These are phyloP conservation scores for Mortierella sp. DNA, from an alignment of 371 early-diverging fungal species.

Conservation along the genomic window DNA sequence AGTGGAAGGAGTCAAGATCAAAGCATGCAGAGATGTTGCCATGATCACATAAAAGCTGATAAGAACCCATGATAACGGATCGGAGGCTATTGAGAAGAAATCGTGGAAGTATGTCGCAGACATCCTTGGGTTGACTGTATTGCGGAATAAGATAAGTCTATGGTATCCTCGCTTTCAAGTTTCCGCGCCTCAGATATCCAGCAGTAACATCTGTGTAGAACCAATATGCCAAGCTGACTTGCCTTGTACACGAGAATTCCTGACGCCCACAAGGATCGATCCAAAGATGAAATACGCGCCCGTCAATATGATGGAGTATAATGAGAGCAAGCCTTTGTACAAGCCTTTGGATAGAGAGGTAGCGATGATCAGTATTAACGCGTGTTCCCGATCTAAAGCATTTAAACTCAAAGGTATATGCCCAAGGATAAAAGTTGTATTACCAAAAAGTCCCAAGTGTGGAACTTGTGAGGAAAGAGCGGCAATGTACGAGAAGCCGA, in stretches of 20 bases:
- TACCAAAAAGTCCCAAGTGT: slow-evolving; percentile 33
- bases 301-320: slow-evolving; percentile 25
- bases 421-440: background rate
- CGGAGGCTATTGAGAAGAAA: slow-evolving; percentile 22
- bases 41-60: slow-evolving; percentile 30
- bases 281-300: slow-evolving; percentile 31
- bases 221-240: background rate
- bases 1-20: slow-evolving; percentile 29
- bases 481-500: slow-evolving; percentile 34
- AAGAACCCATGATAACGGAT: slow-evolving; percentile 35
- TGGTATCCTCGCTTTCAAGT: background rate
- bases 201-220: background rate
- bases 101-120: slow-evolving; percentile 42
- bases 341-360: slow-evolving; percentile 23
- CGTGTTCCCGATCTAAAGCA: background rate
- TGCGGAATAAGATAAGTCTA: background rate
- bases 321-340: slow-evolving; percentile 24
- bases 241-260: slow-evolving; percentile 50
- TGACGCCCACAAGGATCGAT: slow-evolving; percentile 30
- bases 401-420: background rate
- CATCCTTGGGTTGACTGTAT: slow-evolving; percentile 47
- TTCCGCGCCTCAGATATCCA: background rate
- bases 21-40: slow-evolving; percentile 15
- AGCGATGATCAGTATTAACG: background rate
- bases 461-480: slow-evolving; percentile 37